Base-by-base conservation (phyloP, 2,329 filamentous ascomycete genomes). In the Exophiala xenobiotica region DNA sequence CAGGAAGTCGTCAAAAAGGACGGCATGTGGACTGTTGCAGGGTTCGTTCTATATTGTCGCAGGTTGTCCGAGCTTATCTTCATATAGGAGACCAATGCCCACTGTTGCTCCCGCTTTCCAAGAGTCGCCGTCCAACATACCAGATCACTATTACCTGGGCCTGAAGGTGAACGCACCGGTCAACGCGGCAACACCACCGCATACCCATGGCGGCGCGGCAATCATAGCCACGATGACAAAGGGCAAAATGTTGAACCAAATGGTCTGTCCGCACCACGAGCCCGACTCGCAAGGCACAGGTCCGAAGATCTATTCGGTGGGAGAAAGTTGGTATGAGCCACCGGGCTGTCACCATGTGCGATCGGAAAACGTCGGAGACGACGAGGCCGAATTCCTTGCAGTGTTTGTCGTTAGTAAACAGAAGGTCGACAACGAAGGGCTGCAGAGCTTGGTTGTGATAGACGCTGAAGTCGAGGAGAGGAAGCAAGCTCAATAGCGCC, bases 191-290 rank as follows among this genome's bases (percentile, higher is more conserved):
- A 51, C 73, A 0, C 74, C 75, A 1, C 72, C 76, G 0, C 75
- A 78, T 56, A 68, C 68, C 0, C 76, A 78, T 48, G 71, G 68
- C 1, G 72, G 71, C 2, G 73, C 72, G 3, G 67, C 70, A 0
- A 72, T 74, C 7, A 59, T 69, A 1, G 74, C 65, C 1, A 63
- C 70, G 18, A 64, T 77, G 2, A 53, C 73, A 26, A 61, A 64
- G 14, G 75, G 74, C 12, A 58, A 64, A 3, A 48, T 74, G 4
- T 55, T 73, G 4, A 78, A 74, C 48, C 73, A 75, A 18, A 79
- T 79, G 76, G n/a, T n/a, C n/a, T n/a, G n/a, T n/a, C n/a, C n/a
- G n/a, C n/a, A n/a, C n/a, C n/a, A n/a, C n/a, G n/a, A n/a, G n/a
- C n/a, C n/a, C n/a, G n/a, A n/a, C n/a, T n/a, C n/a, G n/a, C 78